Evolutionary conservation across 495 filamentous ascomycete genomes (phyloP).

Genomic region (Rhypophila decipiens): DNA sequence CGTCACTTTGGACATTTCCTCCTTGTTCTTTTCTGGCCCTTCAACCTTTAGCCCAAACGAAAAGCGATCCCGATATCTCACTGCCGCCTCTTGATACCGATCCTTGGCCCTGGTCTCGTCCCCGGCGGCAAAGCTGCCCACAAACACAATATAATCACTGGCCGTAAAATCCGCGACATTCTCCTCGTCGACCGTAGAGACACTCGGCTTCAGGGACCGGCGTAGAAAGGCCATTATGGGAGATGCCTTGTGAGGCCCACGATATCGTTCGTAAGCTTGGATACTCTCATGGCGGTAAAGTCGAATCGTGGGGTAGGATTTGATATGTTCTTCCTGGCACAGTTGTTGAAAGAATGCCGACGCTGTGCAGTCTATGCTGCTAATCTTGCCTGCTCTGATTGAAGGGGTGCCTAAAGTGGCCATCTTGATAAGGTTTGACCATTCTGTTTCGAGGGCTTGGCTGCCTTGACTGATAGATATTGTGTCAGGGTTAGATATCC

Average conservation of each 20-base stretch:
- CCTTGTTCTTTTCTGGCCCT: conserved; percentile 11
- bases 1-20: conserved; percentile 18
- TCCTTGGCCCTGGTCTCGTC: conserved; percentile 13
- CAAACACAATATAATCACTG: conserved; percentile 34
- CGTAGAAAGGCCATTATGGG: conserved; percentile 35
- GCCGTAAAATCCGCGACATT: conserved; percentile 28
- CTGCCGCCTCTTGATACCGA: conserved; percentile 21
- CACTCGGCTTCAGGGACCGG: conserved; percentile 26
- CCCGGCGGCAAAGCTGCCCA: conserved; percentile 29
- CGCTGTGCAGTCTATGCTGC: conserved; percentile 24
- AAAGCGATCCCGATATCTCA: conserved; percentile 29
- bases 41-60: conserved; percentile 42
- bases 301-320: conserved; percentile 43
- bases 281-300: conserved; percentile 31
- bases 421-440: too few relatives aligned
- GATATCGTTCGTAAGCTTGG: conserved; percentile 30
- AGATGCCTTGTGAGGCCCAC: conserved; percentile 33
- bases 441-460: conserved; percentile 34
- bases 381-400: conserved; percentile 18
- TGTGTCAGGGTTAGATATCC: not conserved
- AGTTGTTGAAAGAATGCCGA: conserved; percentile 41
- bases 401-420: too few relatives aligned
- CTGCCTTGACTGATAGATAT: conserved; percentile 14
- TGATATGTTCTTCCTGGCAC: conserved; percentile 32
- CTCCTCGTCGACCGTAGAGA: conserved; percentile 21